These are phyloP conservation scores for Cercospora sesami DNA, from an alignment of 2,329 filamentous ascomycete species.

Conservation along the genomic window DNA sequence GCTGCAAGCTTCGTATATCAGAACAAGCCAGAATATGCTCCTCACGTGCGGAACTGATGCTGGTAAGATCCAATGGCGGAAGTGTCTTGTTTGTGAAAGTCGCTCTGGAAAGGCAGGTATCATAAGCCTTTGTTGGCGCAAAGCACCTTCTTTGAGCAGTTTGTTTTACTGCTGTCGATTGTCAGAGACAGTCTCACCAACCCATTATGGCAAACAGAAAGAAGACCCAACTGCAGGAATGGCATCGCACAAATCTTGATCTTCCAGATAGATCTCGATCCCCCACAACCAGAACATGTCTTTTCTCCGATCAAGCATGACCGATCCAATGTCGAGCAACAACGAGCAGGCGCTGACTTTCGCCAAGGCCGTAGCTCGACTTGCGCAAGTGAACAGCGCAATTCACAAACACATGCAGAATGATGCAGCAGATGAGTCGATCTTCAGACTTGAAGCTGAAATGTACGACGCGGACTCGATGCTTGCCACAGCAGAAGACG, in stretches of 20 bases:
- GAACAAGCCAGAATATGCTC: not conserved
- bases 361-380: not conserved
- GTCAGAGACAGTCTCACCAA: not conserved
- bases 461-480: not conserved
- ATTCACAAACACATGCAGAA: not conserved
- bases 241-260: not conserved
- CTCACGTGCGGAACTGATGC: not conserved
- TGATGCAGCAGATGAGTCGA: not conserved
- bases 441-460: not conserved
- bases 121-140: not conserved
- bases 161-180: not conserved
- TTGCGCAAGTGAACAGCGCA: conserved; percentile 10
- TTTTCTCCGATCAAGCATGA: not conserved
- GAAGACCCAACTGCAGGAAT: not conserved
- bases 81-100: not conserved
- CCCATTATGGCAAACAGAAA: not conserved
- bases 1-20: not conserved
- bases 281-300: not conserved
- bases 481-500: conserved; percentile 8
- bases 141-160: not conserved
- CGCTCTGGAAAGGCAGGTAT: not conserved
- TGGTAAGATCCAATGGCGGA: not conserved
- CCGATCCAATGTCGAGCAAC: not conserved
- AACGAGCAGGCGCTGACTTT: not conserved
- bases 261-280: not conserved